Base-by-base conservation (phyloP, 108 stramenopile genomes). In the Skeletonema costatum region DNA sequence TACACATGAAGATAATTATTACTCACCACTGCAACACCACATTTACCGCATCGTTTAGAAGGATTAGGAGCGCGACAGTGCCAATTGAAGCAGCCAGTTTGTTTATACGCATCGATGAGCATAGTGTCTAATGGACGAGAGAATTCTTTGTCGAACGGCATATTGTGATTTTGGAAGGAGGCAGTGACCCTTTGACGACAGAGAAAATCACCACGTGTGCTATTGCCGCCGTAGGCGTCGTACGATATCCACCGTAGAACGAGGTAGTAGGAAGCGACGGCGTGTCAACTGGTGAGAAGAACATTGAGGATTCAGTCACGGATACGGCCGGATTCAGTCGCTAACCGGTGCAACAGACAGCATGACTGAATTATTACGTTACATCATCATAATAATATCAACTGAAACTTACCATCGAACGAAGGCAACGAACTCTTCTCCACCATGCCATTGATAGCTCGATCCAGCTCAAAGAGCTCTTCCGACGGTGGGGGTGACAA, bases 111-210 rank as follows among this genome's bases (percentile, higher is more conserved):
- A 3, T 10, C 60, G 17, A 60, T 12, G 60, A 60, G 60, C 11
- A 2, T 2, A 30, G 9, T n/a, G 13, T 60, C 60, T 1, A n/a
- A 10, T 10, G 10, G 3, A 2, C 2, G 3, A 12, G 60, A 9
- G n/a, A 60, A 60, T 10, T 60, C 31, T 30, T 60, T 60, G 60
- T 60, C 11, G 60, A 60, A 60, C n/a, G 60, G 60, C 60, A 60
- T 60, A 1, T 0, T 25, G 31, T 2, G 17, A 14, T 11, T 32
- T n/a, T 11, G 11, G 13, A 10, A 42, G 13, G 12, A 42, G 13
- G 25, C 25, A 25, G 25, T 25, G 25, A 25, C 0, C 25, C 25
- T 25, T 25, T 25, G 25, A 25, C 0, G 25, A 25, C 0, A 25
- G 25, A 25, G 25, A 0, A 25, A 25, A 25, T 25, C 25, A 25